Percentiles rank a stretch among this genome's conserved stretches.
These are phyloP conservation scores for Mollisiaceae sp. DNA, from an alignment of 2,329 filamentous ascomycete genomes.

Conservation along the genomic window DNA sequence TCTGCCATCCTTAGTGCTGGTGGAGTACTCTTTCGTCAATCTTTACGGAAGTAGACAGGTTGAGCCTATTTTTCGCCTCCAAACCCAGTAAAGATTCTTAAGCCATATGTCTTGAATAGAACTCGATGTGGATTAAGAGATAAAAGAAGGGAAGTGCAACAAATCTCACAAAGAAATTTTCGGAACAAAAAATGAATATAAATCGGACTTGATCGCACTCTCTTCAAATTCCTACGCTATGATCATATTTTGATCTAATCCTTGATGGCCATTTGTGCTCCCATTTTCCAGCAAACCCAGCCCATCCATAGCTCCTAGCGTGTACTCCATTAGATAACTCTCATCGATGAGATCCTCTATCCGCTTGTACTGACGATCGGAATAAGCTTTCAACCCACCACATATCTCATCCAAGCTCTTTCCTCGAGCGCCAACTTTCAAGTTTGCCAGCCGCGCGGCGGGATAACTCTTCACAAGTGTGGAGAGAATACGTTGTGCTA, in stretches of 20 bases:
- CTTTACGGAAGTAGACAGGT: too few species aligned
- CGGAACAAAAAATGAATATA: not conserved
- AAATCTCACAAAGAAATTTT: too few species aligned
- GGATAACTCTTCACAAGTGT: constrained; percentile 82
- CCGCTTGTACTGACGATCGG: constrained; percentile 88
- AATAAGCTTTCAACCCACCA: constrained; percentile 87
- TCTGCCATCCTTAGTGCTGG: too few species aligned
- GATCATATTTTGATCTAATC: constrained; percentile 30
- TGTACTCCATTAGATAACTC: constrained; percentile 93
- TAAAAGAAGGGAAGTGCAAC: too few species aligned
- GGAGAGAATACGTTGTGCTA: constrained; percentile 85
- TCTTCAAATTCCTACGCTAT: constrained; percentile 27
- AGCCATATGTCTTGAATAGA: too few species aligned
- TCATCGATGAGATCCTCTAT: constrained; percentile 92
- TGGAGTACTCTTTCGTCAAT: too few species aligned
- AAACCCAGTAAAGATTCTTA: too few species aligned
- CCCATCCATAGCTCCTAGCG: constrained; percentile 85
- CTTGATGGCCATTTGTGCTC: constrained; percentile 17
- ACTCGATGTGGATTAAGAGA: too few species aligned
- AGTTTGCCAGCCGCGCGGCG: constrained; percentile 73
- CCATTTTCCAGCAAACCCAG: constrained; percentile 35
- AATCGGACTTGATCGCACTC: not conserved
- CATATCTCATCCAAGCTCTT: constrained; percentile 78
- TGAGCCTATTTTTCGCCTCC: too few species aligned
- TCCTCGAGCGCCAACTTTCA: constrained; percentile 54